Evolutionary conservation across 1,284 basidiomycete genomes (phyloP).

Genomic region (Irpex sp.): DNA sequence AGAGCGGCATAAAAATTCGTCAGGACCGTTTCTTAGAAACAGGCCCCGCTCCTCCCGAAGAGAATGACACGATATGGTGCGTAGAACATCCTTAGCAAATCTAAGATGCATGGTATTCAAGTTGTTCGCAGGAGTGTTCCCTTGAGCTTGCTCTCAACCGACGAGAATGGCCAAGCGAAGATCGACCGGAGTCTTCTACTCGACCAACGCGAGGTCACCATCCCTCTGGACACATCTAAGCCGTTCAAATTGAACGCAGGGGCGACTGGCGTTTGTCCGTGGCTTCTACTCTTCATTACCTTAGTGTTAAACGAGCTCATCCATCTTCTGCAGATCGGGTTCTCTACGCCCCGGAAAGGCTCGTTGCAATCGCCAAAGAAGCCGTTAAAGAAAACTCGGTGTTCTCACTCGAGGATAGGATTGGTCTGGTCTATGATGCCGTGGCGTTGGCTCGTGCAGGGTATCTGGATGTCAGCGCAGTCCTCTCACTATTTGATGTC

Average conservation of each 20-base stretch:
- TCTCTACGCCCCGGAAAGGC: slow-evolving; percentile 79
- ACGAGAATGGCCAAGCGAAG: slow-evolving; percentile 51
- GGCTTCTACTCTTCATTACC: not conserved
- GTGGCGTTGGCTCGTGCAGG: slow-evolving; percentile 82
- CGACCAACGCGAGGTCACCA: slow-evolving; percentile 64
- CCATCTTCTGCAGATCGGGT: slow-evolving; percentile 63
- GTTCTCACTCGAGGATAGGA: slow-evolving; percentile 83
- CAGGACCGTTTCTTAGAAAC: slow-evolving; percentile 95
- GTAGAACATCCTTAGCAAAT: not conserved
- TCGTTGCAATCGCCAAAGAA: slow-evolving; percentile 77
- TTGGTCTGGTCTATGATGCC: slow-evolving; percentile 83
- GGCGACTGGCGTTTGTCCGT: slow-evolving; percentile 86
- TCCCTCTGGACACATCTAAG: slow-evolving; percentile 68
- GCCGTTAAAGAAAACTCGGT: slow-evolving; percentile 62
- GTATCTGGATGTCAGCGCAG: slow-evolving; percentile 72
- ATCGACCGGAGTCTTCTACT: slow-evolving; percentile 71
- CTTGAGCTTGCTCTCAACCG: slow-evolving; percentile 69
- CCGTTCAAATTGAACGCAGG: slow-evolving; percentile 88
- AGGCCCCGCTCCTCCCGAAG: slow-evolving; percentile 73
- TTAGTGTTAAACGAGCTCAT: not conserved
- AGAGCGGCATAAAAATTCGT: slow-evolving; percentile 67
- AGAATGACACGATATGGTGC: slow-evolving; percentile 85
- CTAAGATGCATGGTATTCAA: slow-evolving; percentile 1
- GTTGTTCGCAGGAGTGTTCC: slow-evolving; percentile 65
- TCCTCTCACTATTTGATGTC: slow-evolving; percentile 68